Evolutionary conservation across 2,329 filamentous ascomycete genomes (phyloP), one percentile per base, ranked within the genome.

Genomic region (Fonsecaea nubica): DNA sequence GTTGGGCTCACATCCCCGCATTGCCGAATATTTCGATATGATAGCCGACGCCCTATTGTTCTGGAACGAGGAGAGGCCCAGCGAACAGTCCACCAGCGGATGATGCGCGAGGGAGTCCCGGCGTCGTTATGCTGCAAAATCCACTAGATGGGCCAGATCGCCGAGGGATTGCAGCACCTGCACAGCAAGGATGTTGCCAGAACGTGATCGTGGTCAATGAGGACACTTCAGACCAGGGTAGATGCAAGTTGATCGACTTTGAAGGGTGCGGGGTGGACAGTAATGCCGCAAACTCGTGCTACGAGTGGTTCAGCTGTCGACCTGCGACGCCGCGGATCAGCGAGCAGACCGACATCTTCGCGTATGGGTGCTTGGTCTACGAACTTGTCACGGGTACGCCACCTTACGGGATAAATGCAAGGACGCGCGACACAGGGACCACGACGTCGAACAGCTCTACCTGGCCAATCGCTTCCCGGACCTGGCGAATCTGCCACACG

Each of bases 281-380:
- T 21, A 50, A 21, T 56, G n/a, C 32, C 25, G 33, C 55, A 13
- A 50, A 40, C 21, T 61, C 62, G 13, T 67, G 57, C 38, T 65
- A 65, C 38, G 38, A 67, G 56, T 67, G 65, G 65, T 67, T 50
- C 48, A 67, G 48, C 45, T 67, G 65, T 52, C 65, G 61, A 57
- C 58, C 8, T 32, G 57, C 65, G 25, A 33, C 18, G 5, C 52
- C 55, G 25, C 30, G 40, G n/a, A 12, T 45, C 7, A 62, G 58
- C 45, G 38, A 32, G 32, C 42, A 54, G 42, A 62, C 58, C 7
- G 58, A 62, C 25, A 62, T 62, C 15, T 62, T 62, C 35, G 58
- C 58, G 58, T 62, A n/a, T 18, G 58, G 58, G 30, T 62, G 42
- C 18, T 42, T 38, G 58, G 15, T 54, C 5, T 54, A 30, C 21